Evolutionary conservation across 2,329 filamentous ascomycete species (phyloP).

Genomic region (Penicillium sp.): DNA sequence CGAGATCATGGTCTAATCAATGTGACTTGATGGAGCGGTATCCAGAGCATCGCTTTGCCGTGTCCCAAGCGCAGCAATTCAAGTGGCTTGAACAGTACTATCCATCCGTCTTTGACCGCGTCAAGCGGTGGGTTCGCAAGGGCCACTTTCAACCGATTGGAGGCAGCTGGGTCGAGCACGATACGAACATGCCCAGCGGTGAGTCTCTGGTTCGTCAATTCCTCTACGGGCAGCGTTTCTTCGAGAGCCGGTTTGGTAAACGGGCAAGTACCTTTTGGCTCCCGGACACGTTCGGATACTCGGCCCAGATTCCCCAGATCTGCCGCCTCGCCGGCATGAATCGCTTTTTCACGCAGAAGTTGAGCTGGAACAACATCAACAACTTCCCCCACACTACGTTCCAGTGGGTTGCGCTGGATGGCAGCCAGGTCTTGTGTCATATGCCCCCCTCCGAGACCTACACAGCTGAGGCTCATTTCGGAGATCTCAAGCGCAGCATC

Average conservation of each 20-base stretch:
- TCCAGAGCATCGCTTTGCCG: constrained; percentile 85
- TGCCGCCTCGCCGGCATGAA: constrained; percentile 94
- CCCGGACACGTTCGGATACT: constrained; percentile 97
- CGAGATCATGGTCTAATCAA: constrained; percentile 92
- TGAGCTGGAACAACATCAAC: constrained; percentile 99
- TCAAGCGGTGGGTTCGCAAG: constrained; percentile 84
- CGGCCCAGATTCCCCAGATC: constrained; percentile 85
- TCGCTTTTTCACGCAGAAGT: constrained; percentile 93
- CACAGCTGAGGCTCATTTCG: constrained; percentile 88
- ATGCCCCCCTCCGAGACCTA: constrained; percentile 97
- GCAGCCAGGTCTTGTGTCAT: constrained; percentile 93
- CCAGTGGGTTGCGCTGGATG: constrained; percentile 95
- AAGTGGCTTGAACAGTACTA: constrained; percentile 94
- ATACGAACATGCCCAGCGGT: constrained; percentile 94
- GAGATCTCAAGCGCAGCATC: constrained; percentile 84
- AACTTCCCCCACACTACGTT: constrained; percentile 98
- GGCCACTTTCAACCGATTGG: constrained; percentile 92
- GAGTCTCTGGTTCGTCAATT: constrained; percentile 94
- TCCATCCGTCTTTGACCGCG: constrained; percentile 79
- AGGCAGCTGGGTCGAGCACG: constrained; percentile 97
- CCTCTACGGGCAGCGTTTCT: constrained; percentile 89
- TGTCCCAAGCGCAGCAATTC: constrained; percentile 93
- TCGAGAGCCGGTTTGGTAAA: constrained; percentile 84
- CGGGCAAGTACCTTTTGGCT: constrained; percentile 93
- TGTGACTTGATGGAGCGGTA: constrained; percentile 93